Percentiles rank a stretch among this genome's conserved stretches.
Evolutionary conservation across 2,329 filamentous ascomycete species (phyloP).

Genomic region (Cladosporium sp.): DNA sequence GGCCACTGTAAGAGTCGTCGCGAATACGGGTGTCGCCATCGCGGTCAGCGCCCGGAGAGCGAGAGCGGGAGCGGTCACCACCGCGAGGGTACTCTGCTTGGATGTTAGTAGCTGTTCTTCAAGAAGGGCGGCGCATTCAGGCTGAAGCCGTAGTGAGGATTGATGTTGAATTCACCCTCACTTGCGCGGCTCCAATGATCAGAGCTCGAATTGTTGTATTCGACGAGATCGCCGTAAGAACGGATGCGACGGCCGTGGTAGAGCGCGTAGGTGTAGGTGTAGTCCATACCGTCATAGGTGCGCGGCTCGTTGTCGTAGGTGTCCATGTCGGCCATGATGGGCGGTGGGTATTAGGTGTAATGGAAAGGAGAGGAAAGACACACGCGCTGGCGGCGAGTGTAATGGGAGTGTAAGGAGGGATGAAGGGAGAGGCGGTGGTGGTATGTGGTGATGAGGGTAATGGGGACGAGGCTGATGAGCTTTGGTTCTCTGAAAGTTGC

Average conservation of each 20-base stretch:
- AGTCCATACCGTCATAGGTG: slow-evolving; percentile 64
- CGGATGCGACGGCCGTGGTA: slow-evolving; percentile 14
- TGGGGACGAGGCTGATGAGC: slow-evolving; percentile 12
- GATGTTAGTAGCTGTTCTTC: slow-evolving; percentile 22
- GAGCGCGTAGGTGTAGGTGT: slow-evolving; percentile 4
- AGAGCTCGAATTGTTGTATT: slow-evolving; percentile 20
- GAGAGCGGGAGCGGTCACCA: slow-evolving; percentile 65
- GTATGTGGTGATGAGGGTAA: slow-evolving; percentile 10
- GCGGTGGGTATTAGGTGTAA: background rate
- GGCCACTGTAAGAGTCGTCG: slow-evolving; percentile 65
- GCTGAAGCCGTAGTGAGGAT: slow-evolving; percentile 20
- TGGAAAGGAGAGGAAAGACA: slow-evolving; percentile 12
- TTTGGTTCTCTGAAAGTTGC: slow-evolving; percentile 6
- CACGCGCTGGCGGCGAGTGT: slow-evolving; percentile 1
- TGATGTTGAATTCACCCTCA: slow-evolving; percentile 24
- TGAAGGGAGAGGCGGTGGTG: slow-evolving; percentile 14
- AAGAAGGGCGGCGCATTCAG: background rate
- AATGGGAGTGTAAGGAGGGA: background rate
- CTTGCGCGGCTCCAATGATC: slow-evolving; percentile 15
- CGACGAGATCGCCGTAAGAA: slow-evolving; percentile 15
- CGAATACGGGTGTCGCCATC: slow-evolving; percentile 61
- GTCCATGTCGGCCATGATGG: slow-evolving; percentile 56
- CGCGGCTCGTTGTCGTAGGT: slow-evolving; percentile 65
- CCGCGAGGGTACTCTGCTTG: slow-evolving; percentile 56
- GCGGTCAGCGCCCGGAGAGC: slow-evolving; percentile 61